Percentiles rank a stretch among this genome's conserved stretches.
Conservation (phyloP, 257 asterid genomes). For the Nicotiana otophora region DNA sequence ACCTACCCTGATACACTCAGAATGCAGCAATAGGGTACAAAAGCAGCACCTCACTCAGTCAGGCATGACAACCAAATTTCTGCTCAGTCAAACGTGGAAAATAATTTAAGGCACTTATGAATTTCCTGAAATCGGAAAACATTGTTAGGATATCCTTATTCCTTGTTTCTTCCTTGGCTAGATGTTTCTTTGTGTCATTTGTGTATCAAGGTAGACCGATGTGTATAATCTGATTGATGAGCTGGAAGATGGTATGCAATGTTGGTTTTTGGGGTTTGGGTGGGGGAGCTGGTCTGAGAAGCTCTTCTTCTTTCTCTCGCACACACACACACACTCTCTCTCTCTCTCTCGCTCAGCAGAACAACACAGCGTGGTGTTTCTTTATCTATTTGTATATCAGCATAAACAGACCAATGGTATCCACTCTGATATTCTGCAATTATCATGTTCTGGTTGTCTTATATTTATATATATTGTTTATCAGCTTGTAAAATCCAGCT, state of each 20-base stretch:
- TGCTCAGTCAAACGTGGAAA: constrained; percentile 5
- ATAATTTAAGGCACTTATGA: background rate
- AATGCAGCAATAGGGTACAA: background rate
- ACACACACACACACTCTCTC: background rate
- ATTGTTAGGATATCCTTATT: background rate
- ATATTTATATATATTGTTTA: background rate
- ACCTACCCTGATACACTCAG: background rate
- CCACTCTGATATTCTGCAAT: background rate
- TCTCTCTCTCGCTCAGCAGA: background rate
- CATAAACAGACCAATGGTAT: background rate
- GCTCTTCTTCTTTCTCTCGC: background rate
- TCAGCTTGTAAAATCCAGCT: background rate
- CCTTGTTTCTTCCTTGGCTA: background rate
- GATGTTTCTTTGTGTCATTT: background rate
- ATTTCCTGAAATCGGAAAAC: background rate
- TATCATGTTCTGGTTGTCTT: background rate
- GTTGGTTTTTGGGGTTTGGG: background rate
- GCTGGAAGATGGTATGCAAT: background rate
- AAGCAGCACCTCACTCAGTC: background rate
- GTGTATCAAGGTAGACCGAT: background rate
- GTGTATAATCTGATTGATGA: constrained; percentile 5
- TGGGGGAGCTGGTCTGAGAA: background rate
- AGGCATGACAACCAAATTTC: constrained; percentile 3
- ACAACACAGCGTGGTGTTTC: background rate
- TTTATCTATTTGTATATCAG: background rate